These are phyloP conservation scores for Fusarium oligoseptatum DNA, from an alignment of 2,329 filamentous ascomycete species.

Conservation along the genomic window DNA sequence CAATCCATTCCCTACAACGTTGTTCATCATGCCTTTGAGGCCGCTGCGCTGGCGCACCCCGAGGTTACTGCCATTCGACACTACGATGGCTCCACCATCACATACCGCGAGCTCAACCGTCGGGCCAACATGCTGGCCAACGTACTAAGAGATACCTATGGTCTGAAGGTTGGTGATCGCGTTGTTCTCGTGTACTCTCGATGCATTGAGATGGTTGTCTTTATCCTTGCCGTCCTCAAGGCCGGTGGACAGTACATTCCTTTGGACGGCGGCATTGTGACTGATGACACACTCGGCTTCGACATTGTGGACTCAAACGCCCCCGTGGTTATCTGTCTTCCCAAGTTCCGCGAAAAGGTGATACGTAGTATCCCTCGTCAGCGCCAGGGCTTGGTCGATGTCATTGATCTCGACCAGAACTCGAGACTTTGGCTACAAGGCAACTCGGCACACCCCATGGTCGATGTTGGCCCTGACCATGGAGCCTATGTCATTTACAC, in stretches of 20 bases:
- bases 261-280: constrained; percentile 32
- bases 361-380: constrained; percentile 24
- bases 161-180: constrained; percentile 27
- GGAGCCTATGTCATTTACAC: constrained; percentile 40
- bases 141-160: constrained; percentile 19
- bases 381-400: constrained; percentile 13
- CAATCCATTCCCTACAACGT: constrained; percentile 28
- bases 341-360: constrained; percentile 34
- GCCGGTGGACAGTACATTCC: constrained; percentile 36
- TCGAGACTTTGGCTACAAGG: constrained; percentile 23
- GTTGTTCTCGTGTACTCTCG: constrained; percentile 38
- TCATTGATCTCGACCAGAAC: constrained; percentile 22
- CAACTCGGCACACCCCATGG: constrained; percentile 20
- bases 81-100: constrained; percentile 36
- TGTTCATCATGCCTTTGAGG: constrained; percentile 35
- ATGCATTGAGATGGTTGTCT: constrained; percentile 37
- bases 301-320: constrained; percentile 34
- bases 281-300: constrained; percentile 31
- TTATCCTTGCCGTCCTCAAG: constrained; percentile 35
- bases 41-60: constrained; percentile 35
- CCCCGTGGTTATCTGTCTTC: constrained; percentile 24
- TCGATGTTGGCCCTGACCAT: constrained; percentile 20
- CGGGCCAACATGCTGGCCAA: constrained; percentile 36
- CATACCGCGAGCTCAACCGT: constrained; percentile 32
- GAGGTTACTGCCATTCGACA: constrained; percentile 26